Percentiles rank a stretch among this genome's conserved stretches.
These are phyloP conservation scores for Daucus carota DNA, from an alignment of 129 eudicot species.

Conservation along the genomic window DH1_v3.0 NC_030385.2:25735001-25735500, in stretches of 20 bases:
- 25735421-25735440: not conserved
- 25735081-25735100: not conserved
- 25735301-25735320: not conserved
- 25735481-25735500: not conserved
- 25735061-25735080: not conserved
- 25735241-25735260: not conserved
- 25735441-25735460: not conserved
- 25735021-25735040: not conserved
- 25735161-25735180: not conserved
- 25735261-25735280: no score
- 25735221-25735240: no score
- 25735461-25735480: not conserved
- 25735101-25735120: not conserved
- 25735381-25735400: not conserved
- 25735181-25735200: slow-evolving; percentile 4
- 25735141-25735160: not conserved
- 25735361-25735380: not conserved
- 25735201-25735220: not conserved
- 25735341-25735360: not conserved
- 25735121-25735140: not conserved
- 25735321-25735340: not conserved
- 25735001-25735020: not conserved
- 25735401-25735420: not conserved
- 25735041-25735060: not conserved
- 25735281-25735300: not conserved